Evolutionary conservation across 768 basidiomycete genomes (phyloP).

Genomic region (Phanerochaete carnosa): DNA sequence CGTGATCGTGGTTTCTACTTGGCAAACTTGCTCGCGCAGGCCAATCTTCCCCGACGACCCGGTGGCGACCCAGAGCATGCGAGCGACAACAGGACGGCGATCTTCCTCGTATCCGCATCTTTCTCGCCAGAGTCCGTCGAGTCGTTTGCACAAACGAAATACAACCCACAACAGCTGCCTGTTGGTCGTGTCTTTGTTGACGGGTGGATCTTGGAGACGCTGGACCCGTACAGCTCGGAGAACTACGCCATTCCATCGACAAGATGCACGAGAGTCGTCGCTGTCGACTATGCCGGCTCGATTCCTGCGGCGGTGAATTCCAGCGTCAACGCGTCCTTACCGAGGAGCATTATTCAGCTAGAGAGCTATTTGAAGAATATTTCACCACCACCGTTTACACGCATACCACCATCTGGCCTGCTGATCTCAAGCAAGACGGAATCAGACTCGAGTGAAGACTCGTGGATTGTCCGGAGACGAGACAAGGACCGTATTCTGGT

Average conservation of each 20-base stretch:
- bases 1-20: slow-evolving; percentile 84
- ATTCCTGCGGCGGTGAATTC: slow-evolving; percentile 84
- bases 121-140: slow-evolving; percentile 63
- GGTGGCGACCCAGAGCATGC: slow-evolving; percentile 35
- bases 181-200: slow-evolving; percentile 83
- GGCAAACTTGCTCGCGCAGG: slow-evolving; percentile 70
- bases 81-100: slow-evolving; percentile 51
- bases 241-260: slow-evolving; percentile 95
- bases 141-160: slow-evolving; percentile 58
- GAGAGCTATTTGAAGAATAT: slow-evolving; percentile 70
- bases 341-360: slow-evolving; percentile 66
- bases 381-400: slow-evolving; percentile 63
- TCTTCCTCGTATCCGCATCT: slow-evolving; percentile 83
- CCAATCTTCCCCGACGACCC: slow-evolving; percentile 37
- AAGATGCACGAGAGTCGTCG: slow-evolving; percentile 77
- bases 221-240: slow-evolving; percentile 93
- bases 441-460: slow-evolving; percentile 39
- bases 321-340: slow-evolving; percentile 77
- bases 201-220: slow-evolving; percentile 94
- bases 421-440: slow-evolving; percentile 51
- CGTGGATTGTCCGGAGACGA: slow-evolving; percentile 61
- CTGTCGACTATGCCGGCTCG: slow-evolving; percentile 83
- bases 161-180: slow-evolving; percentile 73
- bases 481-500: slow-evolving; percentile 59
- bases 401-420: slow-evolving; percentile 65